These are phyloP conservation scores for Ammopiptanthus mongolicus DNA, from an alignment of 306 rosid genomes.

Conservation along the genomic window DNA sequence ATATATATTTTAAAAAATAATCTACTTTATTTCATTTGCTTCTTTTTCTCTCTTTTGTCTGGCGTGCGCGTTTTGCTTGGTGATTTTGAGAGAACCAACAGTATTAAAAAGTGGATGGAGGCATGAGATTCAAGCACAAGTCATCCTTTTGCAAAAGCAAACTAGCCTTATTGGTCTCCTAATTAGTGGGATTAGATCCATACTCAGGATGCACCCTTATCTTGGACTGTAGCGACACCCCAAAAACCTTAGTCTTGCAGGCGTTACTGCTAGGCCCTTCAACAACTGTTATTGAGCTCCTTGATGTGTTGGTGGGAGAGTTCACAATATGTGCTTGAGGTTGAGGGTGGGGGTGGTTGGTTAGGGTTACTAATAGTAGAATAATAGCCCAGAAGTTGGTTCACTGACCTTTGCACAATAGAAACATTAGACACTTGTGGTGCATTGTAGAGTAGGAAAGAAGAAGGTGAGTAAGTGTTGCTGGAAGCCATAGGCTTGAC, in stretches of 20 bases:
- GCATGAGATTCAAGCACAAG: slow-evolving; percentile 91
- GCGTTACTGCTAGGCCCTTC: slow-evolving; percentile 44
- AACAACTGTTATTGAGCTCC: slow-evolving; percentile 57
- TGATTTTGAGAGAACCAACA: slow-evolving; percentile 42
- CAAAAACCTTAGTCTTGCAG: slow-evolving; percentile 81
- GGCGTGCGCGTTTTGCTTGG: too few species aligned
- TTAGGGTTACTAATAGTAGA: slow-evolving; percentile 43
- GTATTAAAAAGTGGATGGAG: slow-evolving; percentile 79
- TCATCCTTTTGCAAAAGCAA: slow-evolving; percentile 78
- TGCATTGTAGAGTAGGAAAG: slow-evolving; percentile 43
- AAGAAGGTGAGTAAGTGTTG: slow-evolving; percentile 64
- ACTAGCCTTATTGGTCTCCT: slow-evolving; percentile 59
- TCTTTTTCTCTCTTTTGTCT: too few species aligned
- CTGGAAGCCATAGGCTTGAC: slow-evolving; percentile 91
- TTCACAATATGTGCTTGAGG: slow-evolving; percentile 23
- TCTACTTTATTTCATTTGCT: too few species aligned
- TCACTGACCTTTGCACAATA: slow-evolving; percentile 49
- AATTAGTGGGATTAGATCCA: slow-evolving; percentile 33
- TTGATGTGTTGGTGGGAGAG: slow-evolving; percentile 59
- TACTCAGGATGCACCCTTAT: slow-evolving; percentile 88
- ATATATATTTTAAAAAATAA: too few species aligned
- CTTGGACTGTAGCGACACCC: slow-evolving; percentile 79
- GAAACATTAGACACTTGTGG: slow-evolving; percentile 19
- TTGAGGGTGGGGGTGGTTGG: slow-evolving; percentile 16
- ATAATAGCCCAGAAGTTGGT: slow-evolving; percentile 52